These are phyloP conservation scores for Backusella australiensis DNA, from an alignment of 192 early-diverging fungal species.

Conservation along the genomic window DNA sequence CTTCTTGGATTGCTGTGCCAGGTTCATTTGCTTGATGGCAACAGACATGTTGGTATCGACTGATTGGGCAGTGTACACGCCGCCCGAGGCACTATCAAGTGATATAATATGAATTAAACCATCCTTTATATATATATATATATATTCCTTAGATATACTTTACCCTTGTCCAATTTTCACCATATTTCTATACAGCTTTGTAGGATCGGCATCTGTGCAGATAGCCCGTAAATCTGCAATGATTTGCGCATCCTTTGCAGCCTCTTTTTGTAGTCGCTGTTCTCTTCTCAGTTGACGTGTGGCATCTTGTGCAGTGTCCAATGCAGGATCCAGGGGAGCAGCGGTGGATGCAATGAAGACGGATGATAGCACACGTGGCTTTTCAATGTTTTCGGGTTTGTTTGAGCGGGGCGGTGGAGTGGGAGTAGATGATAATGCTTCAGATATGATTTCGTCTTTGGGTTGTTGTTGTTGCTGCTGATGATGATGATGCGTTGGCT, in stretches of 20 bases:
- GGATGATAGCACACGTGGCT: background rate
- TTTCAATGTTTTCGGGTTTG: background rate
- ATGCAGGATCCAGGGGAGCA: constrained; percentile 33
- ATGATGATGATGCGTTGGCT: background rate
- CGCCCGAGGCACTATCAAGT: constrained; percentile 76
- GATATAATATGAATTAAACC: background rate
- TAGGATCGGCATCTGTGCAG: constrained; percentile 91
- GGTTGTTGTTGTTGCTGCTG: background rate
- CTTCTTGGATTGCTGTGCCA: constrained; percentile 94
- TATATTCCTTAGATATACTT: background rate
- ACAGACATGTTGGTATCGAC: constrained; percentile 61
- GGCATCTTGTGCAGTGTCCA: constrained; percentile 19
- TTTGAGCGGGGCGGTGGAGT: constrained; percentile 3
- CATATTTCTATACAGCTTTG: constrained; percentile 53
- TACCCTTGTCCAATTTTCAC: constrained; percentile 43
- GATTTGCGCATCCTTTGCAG: constrained; percentile 62
- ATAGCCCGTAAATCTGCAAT: constrained; percentile 80
- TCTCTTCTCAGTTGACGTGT: constrained; percentile 20
- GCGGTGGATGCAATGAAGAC: constrained; percentile 32
- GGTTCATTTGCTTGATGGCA: constrained; percentile 96
- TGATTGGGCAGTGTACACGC: constrained; percentile 81
- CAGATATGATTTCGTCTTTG: constrained; percentile 5
- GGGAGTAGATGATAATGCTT: constrained; percentile 7
- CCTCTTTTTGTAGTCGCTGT: constrained; percentile 22
- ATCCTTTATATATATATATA: background rate